phyloP scores from a whole-genome alignment of 2,329 filamentous ascomycete genomes.

The Diaporthe longicolla region DNA sequence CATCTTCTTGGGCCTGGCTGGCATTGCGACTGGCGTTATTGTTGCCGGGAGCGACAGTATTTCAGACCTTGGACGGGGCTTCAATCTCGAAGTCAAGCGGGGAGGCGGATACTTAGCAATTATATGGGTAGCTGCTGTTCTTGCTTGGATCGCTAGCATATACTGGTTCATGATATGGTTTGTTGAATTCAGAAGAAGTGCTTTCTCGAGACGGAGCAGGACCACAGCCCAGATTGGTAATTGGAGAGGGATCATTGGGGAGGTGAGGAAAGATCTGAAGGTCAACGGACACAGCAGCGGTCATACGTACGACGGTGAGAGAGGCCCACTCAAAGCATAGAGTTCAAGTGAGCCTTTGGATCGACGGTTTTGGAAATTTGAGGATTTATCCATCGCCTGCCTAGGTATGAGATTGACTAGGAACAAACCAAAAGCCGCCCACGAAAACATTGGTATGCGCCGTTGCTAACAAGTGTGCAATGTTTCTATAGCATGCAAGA shows the following conservation, averaged over 20 bases:
- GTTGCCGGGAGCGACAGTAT: conserved; percentile 40
- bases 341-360: not conserved
- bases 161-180: conserved; percentile 48
- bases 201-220: conserved; percentile 44
- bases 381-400: not conserved
- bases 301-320: not conserved
- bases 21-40: conserved; percentile 40
- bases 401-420: not conserved
- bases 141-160: conserved; percentile 28
- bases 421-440: not conserved
- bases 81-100: conserved; percentile 41
- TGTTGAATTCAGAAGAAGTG: conserved; percentile 45
- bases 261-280: conserved; percentile 45
- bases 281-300: conserved; percentile 27
- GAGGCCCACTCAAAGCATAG: not conserved
- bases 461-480: not conserved
- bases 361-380: not conserved
- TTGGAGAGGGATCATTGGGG: conserved; percentile 45
- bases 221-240: conserved; percentile 45
- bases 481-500: too few species aligned
- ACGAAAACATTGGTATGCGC: not conserved
- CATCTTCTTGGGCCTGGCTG: conserved; percentile 42
- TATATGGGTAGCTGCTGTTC: conserved; percentile 44
- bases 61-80: conserved; percentile 31
- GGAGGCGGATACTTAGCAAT: conserved; percentile 44